Evolutionary conservation across 352 stramenopile species (phyloP), one percentile per base, ranked within the genome.

Genomic region (Phytopythium vexans): DNA sequence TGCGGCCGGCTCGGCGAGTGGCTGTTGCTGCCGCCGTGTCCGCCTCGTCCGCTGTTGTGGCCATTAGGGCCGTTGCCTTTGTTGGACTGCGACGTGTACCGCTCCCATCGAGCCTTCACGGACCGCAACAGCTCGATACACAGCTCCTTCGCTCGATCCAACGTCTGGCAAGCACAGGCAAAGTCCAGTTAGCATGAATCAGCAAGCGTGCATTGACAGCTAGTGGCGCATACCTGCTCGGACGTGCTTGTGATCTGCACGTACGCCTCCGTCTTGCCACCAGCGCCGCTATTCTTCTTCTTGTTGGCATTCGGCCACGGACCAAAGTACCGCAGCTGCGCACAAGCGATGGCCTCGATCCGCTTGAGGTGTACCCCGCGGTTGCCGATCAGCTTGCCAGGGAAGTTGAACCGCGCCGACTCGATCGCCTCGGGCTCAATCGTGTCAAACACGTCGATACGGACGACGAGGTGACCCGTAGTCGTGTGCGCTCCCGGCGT

Each of bases 321-420:
- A 11, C 69, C 68, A 57, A 74, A 71, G 64, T 85, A 87, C 14
- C 71, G 68, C 44, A 87, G 49, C 45, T 87, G 72, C 11, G 74
- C 74, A 49, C 72, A 86, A 4, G 68, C 66, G 46, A 77, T 70
- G 9, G 68, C 68, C 52, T 83, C 71, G 40, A 83, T 78, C 37
- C 68, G 74, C 64, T 91, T 91, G 32, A 89, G 54, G 52, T 88
- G 58, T 12, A 91, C 70, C 1, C 72, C 81, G 9, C 78, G 66
- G 54, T 89, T 72, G 7, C 81, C 81, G 6, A 91, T 32, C 15
- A 91, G 54, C 47, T 79, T 80, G 0, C 77, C 76, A 3, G 67
- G 56, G 33, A 91, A 88, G 49, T 84, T 79, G 35, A 92, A 92
- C 56, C 60, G 74, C 3, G 68, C 66, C n/a, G 72, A 82, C 34